Conservation (phyloP, 2,329 filamentous ascomycete species). For the Anisogramma anomala region DNA sequence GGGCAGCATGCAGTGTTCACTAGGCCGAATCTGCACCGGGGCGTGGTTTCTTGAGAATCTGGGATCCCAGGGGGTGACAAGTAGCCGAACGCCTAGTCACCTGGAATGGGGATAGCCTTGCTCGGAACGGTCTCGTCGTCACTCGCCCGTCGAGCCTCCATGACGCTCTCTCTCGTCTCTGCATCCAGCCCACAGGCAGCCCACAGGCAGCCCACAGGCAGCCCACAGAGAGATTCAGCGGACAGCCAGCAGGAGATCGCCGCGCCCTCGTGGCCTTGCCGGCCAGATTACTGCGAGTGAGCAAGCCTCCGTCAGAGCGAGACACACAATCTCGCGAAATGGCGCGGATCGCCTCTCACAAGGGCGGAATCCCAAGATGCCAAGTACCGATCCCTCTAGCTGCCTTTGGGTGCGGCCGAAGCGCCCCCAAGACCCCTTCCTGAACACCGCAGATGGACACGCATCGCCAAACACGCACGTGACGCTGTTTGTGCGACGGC, state of each 20-base stretch:
- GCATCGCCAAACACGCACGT: conserved; percentile 11
- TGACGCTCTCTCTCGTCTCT: not conserved
- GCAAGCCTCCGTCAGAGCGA: no score
- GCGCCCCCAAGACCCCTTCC: not conserved
- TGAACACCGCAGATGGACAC: conserved; percentile 11
- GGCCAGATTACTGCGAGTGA: no score
- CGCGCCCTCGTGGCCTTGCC: no score
- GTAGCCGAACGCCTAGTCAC: conserved; percentile 6
- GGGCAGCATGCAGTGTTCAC: no score
- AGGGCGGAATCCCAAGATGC: conserved; percentile 7
- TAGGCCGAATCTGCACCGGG: conserved; percentile 8
- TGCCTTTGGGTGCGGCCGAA: conserved; percentile 1
- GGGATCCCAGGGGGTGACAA: conserved; percentile 9
- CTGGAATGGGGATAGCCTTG: conserved; percentile 10
- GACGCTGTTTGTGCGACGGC: conserved; percentile 6
- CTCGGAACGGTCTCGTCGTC: conserved; percentile 4
- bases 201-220: conserved; percentile 4
- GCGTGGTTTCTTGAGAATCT: conserved; percentile 4
- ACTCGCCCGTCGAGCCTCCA: conserved; percentile 4
- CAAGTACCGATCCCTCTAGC: not conserved
- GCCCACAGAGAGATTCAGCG: not conserved
- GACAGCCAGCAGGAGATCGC: no score
- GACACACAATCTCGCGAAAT: no score
- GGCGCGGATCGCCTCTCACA: no score
- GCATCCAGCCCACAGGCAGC: conserved; percentile 7